phyloP scores from a whole-genome alignment of 2,329 filamentous ascomycete genomes.

The Pseudogymnoascus sp. region DNA sequence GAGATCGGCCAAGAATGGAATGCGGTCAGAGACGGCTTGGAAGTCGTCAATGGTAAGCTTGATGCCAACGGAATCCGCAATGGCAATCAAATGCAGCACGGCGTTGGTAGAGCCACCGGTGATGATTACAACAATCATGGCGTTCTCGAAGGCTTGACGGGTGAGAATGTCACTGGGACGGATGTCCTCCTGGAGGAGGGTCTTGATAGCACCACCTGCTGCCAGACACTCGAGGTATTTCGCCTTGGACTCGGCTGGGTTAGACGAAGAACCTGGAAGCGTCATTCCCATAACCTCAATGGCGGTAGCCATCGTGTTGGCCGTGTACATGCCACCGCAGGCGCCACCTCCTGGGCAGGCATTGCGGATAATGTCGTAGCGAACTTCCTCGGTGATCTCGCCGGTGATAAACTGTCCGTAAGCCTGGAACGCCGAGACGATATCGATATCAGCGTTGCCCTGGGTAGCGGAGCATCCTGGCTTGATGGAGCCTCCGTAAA shows the following conservation, averaged over 20 bases:
- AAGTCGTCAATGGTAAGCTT: slow-evolving; percentile 82
- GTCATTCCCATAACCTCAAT: slow-evolving; percentile 71
- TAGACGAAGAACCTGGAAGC: slow-evolving; percentile 74
- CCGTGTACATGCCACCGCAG: slow-evolving; percentile 80
- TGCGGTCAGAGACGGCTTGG: slow-evolving; percentile 72
- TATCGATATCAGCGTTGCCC: slow-evolving; percentile 72
- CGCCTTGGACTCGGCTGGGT: slow-evolving; percentile 64
- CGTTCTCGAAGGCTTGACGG: slow-evolving; percentile 73
- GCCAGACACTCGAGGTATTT: slow-evolving; percentile 68
- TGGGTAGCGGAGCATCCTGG: slow-evolving; percentile 77
- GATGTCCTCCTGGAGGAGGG: slow-evolving; percentile 69
- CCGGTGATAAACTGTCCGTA: slow-evolving; percentile 93
- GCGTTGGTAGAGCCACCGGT: slow-evolving; percentile 82
- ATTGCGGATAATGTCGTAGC: slow-evolving; percentile 89
- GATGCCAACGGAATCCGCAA: slow-evolving; percentile 72
- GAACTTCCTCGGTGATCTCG: slow-evolving; percentile 81
- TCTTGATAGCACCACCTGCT: slow-evolving; percentile 67
- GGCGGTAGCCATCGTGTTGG: slow-evolving; percentile 69
- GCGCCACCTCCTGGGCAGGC: slow-evolving; percentile 80
- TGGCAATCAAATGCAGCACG: slow-evolving; percentile 76
- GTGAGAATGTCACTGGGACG: slow-evolving; percentile 72
- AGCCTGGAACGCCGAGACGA: slow-evolving; percentile 95
- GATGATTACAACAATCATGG: slow-evolving; percentile 76
- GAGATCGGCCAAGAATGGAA: slow-evolving; percentile 72
- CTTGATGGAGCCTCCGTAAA: slow-evolving; percentile 91